Evolutionary conservation across 192 early-diverging fungal genomes (phyloP), one percentile per base, ranked within the genome.

Genomic region (Backusella sp.): DNA sequence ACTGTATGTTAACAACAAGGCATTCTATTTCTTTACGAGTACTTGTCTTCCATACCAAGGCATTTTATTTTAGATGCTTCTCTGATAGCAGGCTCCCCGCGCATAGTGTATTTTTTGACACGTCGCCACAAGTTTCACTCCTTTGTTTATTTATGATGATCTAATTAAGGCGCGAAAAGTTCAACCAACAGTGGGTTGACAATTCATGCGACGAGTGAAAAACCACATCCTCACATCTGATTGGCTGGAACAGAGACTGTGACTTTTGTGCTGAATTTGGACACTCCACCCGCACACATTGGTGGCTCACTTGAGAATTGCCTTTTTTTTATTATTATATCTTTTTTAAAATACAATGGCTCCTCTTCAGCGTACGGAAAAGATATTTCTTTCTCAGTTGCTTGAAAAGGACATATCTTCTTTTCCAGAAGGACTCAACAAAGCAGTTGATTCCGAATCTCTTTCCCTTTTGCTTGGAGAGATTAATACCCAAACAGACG

Each of bases 321-420:
- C 9, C 21, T 56, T 56, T 56, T 56, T 56, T 53, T 53, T 66
- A 1, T 66, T 34, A 28, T 28, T 30, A 66, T 30, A 26, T 32
- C 1, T 65, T 4, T 66, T 17, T 53, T 28, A 19, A 6, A 7
- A 30, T 34, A 73, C 19, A 23, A 73, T 73, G 72, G 35, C 72
- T 26, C 49, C 72, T 56, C 52, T 73, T 62, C 56, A 32, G 8
- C 52, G 30, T 62, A 15, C 66, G 15, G 73, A 65, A 37, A 42
- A 74, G 34, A 42, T 65, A 6, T 74, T 74, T 44, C 21, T 74
- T n/a, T 30, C 59, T 30, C 73, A 46, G n/a, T 19, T 74, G 2
- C 32, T 74, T 42, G 41, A 32, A 30, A 41, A 66, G 8, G 62
- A 74, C 4, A 14, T 30, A 11, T 15, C 23, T 28, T 37, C 35